Evolutionary conservation across 371 early-diverging fungal species (phyloP), one percentile per base, ranked within the genome.

Genomic region (Mucor velutinosus): DNA sequence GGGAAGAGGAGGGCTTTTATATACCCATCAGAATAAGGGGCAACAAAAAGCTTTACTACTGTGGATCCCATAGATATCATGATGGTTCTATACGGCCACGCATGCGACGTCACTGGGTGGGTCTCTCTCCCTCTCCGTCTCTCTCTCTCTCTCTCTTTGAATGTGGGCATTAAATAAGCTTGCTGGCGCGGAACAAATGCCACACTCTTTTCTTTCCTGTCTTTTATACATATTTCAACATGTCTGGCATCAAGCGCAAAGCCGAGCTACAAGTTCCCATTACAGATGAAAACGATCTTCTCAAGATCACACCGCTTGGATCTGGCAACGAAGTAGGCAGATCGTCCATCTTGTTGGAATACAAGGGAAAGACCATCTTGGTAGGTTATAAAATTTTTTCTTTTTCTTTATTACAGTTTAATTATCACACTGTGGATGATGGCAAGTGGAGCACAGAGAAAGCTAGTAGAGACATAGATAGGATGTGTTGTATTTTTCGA

Each of bases 301-400:
- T 94, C 43, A 85, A 86, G 69, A 92, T 99, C 27, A 99, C 95
- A 7, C 99, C 99, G 23, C 86, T 99, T 19, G 99, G 99, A 19
- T 98, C 99, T 19, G 99, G 99, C 32, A 94, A 95, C 73, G 99
- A 99, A 83, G 99, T 99, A 27, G 99, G 99, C 8, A 87, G 99
- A 71, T 98, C 98, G 37, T 99, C 99, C 73, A 89, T 99, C 57
- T 77, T 99, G 45, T 76, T 99, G 62, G 92, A 97, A 76, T 99
- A 95, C 87, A 96, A 97, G 84, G 94, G 94, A 70, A 98, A 97
- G 85, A 95, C 91, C 7, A 86, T 99, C 41, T 90, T 98, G 97
- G 94, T 94, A 85, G 58, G 84, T 76, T 47, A 4, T 23, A 53
- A 53, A 55, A 45, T 39, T 33, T 51, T 51, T 60, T 53, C 7